Percentiles rank a stretch among this genome's conserved stretches.
These are phyloP conservation scores for Trichophyton schoenleinii DNA, from an alignment of 2,329 filamentous ascomycete species.

Conservation along the genomic window DNA sequence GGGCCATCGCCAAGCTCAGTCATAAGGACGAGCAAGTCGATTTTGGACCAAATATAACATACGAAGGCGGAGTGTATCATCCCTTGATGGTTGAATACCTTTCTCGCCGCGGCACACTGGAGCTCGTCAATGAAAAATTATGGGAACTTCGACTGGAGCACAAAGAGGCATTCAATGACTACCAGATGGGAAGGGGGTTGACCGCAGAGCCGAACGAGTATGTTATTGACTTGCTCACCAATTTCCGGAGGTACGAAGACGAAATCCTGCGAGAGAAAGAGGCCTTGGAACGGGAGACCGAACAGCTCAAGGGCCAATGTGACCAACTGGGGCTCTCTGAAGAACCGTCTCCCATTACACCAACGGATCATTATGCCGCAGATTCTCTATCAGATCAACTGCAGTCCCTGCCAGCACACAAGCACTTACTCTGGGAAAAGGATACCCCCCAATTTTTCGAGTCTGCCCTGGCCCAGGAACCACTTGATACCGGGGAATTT, in stretches of 20 bases:
- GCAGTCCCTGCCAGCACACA: not conserved
- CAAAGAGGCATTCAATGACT: conserved; percentile 3
- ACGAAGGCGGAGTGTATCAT: not conserved
- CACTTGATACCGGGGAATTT: conserved; percentile 15
- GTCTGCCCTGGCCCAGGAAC: conserved; percentile 5
- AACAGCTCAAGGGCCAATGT: conserved; percentile 15
- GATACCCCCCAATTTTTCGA: conserved; percentile 16
- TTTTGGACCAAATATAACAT: not conserved
- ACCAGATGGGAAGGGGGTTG: not conserved
- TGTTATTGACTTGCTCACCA: conserved; percentile 15
- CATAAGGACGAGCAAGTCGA: not conserved
- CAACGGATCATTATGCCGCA: no score
- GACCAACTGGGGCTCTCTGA: conserved; percentile 12
- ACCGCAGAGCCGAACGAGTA: conserved; percentile 1
- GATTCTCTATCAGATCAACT: conserved; percentile 3
- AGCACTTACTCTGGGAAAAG: conserved; percentile 6
- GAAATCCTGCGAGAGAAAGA: conserved; percentile 17
- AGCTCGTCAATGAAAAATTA: conserved; percentile 5
- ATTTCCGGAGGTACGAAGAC: conserved; percentile 15
- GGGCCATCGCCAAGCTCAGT: not conserved
- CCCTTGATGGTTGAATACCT: conserved; percentile 7
- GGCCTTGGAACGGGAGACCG: conserved; percentile 12
- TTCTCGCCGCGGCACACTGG: conserved; percentile 1
- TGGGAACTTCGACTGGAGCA: conserved; percentile 7
- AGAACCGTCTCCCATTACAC: not conserved